Conservation (phyloP, 2,329 filamentous ascomycete genomes). For the Paraconiothyrium sp. region DNA sequence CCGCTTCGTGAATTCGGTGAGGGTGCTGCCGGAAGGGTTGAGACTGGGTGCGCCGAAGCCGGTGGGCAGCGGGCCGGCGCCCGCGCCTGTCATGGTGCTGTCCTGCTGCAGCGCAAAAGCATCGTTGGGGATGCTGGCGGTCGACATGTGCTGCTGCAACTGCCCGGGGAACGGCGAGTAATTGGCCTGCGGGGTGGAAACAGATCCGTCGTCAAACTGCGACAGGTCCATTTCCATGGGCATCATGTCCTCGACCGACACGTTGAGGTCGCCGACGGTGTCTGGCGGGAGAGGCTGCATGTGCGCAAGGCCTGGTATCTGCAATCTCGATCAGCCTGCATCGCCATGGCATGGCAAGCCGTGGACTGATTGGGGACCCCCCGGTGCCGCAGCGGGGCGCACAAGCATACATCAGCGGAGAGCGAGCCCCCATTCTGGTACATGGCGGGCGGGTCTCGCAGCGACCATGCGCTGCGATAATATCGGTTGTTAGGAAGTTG, state of each 20-base stretch:
- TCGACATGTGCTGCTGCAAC: constrained; percentile 31
- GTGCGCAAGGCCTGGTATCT: constrained; percentile 43
- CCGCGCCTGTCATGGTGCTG: constrained; percentile 55
- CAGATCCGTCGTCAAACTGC: constrained; percentile 40
- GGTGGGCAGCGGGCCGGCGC: constrained; percentile 65
- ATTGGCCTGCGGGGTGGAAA: constrained; percentile 28
- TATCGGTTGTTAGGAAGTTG: neutral
- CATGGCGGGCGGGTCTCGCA: constrained; percentile 30
- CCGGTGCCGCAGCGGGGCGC: constrained; percentile 19
- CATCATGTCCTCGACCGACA: constrained; percentile 57
- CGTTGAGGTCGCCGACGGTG: constrained; percentile 49
- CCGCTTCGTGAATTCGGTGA: constrained; percentile 73
- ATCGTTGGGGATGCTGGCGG: constrained; percentile 36
- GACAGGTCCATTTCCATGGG: constrained; percentile 57
- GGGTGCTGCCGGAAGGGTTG: constrained; percentile 61
- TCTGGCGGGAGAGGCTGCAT: constrained; percentile 38
- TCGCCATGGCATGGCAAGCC: constrained; percentile 8
- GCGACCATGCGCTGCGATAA: constrained; percentile 23
- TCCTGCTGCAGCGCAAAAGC: constrained; percentile 34
- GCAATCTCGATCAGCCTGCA: constrained; percentile 28
- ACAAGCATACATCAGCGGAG: constrained; percentile 41
- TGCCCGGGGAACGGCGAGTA: constrained; percentile 37
- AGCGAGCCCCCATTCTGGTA: constrained; percentile 44
- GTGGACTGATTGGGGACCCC: constrained; percentile 14
- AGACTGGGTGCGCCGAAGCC: constrained; percentile 60